Conservation (phyloP, 2,329 filamentous ascomycete genomes). For the Microdochium bolleyi region DNA sequence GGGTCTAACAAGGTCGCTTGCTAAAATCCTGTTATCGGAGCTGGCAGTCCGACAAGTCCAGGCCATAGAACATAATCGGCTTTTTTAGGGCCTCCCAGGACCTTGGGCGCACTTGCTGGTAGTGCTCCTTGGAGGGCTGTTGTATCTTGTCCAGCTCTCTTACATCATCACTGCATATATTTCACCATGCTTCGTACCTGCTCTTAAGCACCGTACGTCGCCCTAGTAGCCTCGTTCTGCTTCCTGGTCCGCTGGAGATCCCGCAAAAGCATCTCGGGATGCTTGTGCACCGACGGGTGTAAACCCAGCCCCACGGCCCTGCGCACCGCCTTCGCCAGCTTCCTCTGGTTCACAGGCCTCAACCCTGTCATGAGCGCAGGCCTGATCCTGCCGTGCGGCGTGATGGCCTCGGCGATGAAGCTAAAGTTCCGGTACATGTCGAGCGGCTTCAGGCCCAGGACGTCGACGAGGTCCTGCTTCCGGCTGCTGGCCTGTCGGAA, state of each 20-base stretch:
- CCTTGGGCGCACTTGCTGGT: too few species aligned
- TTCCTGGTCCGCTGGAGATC: slow-evolving; percentile 4
- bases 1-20: background rate
- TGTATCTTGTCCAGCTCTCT: too few species aligned
- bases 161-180: background rate
- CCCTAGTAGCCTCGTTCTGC: slow-evolving; percentile 9
- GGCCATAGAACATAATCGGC: too few species aligned
- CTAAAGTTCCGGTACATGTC: slow-evolving; percentile 92
- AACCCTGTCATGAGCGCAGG: slow-evolving; percentile 69
- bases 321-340: slow-evolving; percentile 86
- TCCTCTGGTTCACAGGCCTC: slow-evolving; percentile 82
- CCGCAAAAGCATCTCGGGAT: slow-evolving; percentile 68
- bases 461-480: slow-evolving; percentile 67
- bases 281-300: slow-evolving; percentile 83
- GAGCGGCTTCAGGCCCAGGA: slow-evolving; percentile 70
- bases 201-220: background rate
- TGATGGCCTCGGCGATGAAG: slow-evolving; percentile 84
- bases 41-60: too few species aligned
- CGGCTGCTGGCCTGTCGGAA: slow-evolving; percentile 55
- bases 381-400: slow-evolving; percentile 76
- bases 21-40: too few species aligned
- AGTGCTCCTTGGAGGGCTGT: too few species aligned
- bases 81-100: too few species aligned
- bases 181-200: background rate
- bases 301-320: slow-evolving; percentile 83